Evolutionary conservation across 495 filamentous ascomycete genomes (phyloP), one percentile per base, ranked within the genome.

Genomic region (Neurospora sp.): DNA sequence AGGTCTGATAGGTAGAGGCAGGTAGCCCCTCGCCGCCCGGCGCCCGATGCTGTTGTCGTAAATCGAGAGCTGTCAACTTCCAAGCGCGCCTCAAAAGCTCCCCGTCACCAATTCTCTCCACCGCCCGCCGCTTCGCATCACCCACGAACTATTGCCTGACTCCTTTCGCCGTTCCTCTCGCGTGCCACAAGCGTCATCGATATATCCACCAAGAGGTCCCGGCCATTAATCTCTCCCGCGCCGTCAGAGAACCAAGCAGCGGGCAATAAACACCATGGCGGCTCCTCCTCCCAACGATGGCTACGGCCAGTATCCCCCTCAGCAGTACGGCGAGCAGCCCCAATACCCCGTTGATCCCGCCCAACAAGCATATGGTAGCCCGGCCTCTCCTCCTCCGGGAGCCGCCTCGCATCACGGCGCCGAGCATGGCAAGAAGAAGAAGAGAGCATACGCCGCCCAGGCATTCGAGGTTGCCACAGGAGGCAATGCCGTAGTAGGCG

Each of bases 381-480:
- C 80, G 69, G 44, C 82, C 71, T 80, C 83, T 5, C 80, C 84
- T 69, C 82, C 85, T 2, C 80, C 81, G 46, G 73, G 79, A 69
- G 70, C 78, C 59, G 74, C 39, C 39, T 84, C 81, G 54, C 85
- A 88, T 66, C 84, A 70, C 18, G 73, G 83, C 40, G 78, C 78
- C 71, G 89, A 87, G 39, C 83, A 87, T 74, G 82, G 89, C 77
- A 86, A 89, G 85, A 85, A 91, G 82, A 97, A 94, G 87, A 97
- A 97, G 86, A 87, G 94, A 82, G 89, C 91, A 54, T 99, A 99
- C 85, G 96, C 96, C 35, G 93, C 93, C 37, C 91, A 94, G 80
- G 95, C 94, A 7, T 99, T 95, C 81, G 96, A 97, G 12, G 94
- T 98, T 78, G 94, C 92, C 40, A 88, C 88, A 39, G 96, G 96